phyloP scores from a whole-genome alignment of 2,329 filamentous ascomycete species.

The Didymella glomerata region DNA sequence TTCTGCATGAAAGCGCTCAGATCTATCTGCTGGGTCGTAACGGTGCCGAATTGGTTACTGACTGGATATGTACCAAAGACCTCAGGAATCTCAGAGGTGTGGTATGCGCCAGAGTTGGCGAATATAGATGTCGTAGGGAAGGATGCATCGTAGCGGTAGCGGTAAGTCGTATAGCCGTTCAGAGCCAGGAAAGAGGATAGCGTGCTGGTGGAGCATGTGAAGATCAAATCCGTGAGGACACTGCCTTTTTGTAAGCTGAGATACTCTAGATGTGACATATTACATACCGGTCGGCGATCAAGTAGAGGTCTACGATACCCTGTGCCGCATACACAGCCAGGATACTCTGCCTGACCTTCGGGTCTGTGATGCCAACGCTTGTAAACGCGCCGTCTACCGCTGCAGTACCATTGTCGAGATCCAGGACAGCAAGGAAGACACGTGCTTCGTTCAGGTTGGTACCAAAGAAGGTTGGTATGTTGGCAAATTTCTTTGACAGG shows the following conservation, averaged over 20 bases:
- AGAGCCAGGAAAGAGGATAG: slow-evolving; percentile 20
- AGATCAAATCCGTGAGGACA: slow-evolving; percentile 19
- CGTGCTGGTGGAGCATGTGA: slow-evolving; percentile 19
- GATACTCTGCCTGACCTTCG: slow-evolving; percentile 5
- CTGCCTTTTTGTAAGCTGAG: slow-evolving; percentile 1
- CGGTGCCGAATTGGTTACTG: slow-evolving; percentile 19
- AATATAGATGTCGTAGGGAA: slow-evolving; percentile 26
- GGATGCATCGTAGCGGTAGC: slow-evolving; percentile 27
- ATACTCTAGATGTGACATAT: neutral
- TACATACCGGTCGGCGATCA: slow-evolving; percentile 10
- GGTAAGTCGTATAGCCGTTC: slow-evolving; percentile 26
- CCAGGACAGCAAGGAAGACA: slow-evolving; percentile 16
- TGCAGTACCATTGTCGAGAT: slow-evolving; percentile 15
- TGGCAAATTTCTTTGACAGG: slow-evolving; percentile 12
- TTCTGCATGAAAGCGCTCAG: slow-evolving; percentile 34
- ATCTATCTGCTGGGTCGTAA: slow-evolving; percentile 26
- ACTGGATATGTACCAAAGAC: slow-evolving; percentile 35
- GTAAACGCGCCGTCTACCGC: slow-evolving; percentile 11
- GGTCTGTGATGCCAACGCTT: slow-evolving; percentile 17
- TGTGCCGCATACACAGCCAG: slow-evolving; percentile 12
- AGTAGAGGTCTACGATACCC: slow-evolving; percentile 10
- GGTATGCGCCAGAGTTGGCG: slow-evolving; percentile 27
- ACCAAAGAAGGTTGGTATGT: slow-evolving; percentile 24
- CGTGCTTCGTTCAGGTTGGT: slow-evolving; percentile 23
- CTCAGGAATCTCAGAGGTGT: slow-evolving; percentile 31